phyloP scores from a whole-genome alignment of 495 filamentous ascomycete species.

The Xylaria sp. region DNA sequence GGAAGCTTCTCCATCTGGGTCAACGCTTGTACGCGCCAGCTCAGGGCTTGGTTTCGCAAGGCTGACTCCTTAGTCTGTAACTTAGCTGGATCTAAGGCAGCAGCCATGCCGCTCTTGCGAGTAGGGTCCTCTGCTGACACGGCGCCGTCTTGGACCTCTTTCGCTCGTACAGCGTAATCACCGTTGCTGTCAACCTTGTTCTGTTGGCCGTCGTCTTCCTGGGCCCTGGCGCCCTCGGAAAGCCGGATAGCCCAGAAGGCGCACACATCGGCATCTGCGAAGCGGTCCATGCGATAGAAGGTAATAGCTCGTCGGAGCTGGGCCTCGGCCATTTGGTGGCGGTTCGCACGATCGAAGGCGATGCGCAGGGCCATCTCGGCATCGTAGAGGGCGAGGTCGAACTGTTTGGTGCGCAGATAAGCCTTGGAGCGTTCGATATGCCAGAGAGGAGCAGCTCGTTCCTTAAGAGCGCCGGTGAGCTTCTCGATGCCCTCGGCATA shows the following conservation, averaged over 20 bases:
- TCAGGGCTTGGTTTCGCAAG: slow-evolving; percentile 40
- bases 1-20: slow-evolving; percentile 67
- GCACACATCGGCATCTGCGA: slow-evolving; percentile 77
- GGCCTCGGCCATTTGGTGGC: slow-evolving; percentile 78
- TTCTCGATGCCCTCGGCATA: slow-evolving; percentile 71
- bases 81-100: slow-evolving; percentile 19
- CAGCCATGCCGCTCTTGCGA: slow-evolving; percentile 36
- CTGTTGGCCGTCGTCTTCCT: slow-evolving; percentile 50
- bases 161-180: slow-evolving; percentile 44
- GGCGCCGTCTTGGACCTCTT: slow-evolving; percentile 37
- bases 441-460: slow-evolving; percentile 77
- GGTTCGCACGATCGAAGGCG: slow-evolving; percentile 75
- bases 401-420: slow-evolving; percentile 65
- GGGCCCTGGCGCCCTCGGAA: slow-evolving; percentile 50
- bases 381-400: slow-evolving; percentile 72
- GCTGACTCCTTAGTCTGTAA: slow-evolving; percentile 16
- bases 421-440: slow-evolving; percentile 88
- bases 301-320: slow-evolving; percentile 83
- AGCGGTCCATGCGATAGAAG: slow-evolving; percentile 72
- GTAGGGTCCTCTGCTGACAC: slow-evolving; percentile 19
- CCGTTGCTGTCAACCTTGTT: slow-evolving; percentile 48
- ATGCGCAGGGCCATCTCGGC: slow-evolving; percentile 77
- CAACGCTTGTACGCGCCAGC: slow-evolving; percentile 50
- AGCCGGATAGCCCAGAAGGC: slow-evolving; percentile 70
- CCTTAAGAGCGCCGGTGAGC: slow-evolving; percentile 77